Evolutionary conservation across 2,329 filamentous ascomycete species (phyloP).

Genomic region (Venturiaceae sp.): DNA sequence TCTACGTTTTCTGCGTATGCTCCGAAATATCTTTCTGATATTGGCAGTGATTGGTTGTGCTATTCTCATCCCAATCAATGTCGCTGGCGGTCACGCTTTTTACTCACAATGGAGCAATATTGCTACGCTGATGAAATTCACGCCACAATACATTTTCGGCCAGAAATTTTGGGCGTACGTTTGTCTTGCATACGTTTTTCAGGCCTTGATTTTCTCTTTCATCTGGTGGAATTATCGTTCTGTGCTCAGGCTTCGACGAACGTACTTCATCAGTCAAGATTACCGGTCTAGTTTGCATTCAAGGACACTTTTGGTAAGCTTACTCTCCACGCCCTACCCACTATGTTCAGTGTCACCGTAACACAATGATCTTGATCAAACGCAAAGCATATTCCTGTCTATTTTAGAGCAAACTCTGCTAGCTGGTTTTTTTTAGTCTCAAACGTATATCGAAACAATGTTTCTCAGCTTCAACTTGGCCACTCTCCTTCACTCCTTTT

Average conservation of each 20-base stretch:
- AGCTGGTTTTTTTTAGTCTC: too few relatives aligned
- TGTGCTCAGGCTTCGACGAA: slow-evolving; percentile 60
- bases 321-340: too few relatives aligned
- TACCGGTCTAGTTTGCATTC: slow-evolving; percentile 84
- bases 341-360: background rate
- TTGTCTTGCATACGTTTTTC: slow-evolving; percentile 52
- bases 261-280: slow-evolving; percentile 76
- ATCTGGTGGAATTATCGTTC: slow-evolving; percentile 85
- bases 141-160: slow-evolving; percentile 40
- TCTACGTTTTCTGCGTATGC: slow-evolving; percentile 80
- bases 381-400: too few relatives aligned
- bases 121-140: slow-evolving; percentile 45
- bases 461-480: too few relatives aligned
- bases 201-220: slow-evolving; percentile 65
- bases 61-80: slow-evolving; percentile 74
- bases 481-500: too few relatives aligned
- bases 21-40: slow-evolving; percentile 75
- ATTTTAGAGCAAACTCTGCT: too few relatives aligned
- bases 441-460: too few relatives aligned
- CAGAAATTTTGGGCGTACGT: slow-evolving; percentile 50
- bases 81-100: slow-evolving; percentile 28
- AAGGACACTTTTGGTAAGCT: slow-evolving; percentile 43
- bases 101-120: slow-evolving; percentile 13
- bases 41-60: slow-evolving; percentile 63
- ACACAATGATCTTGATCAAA: too few relatives aligned